These are phyloP conservation scores for Erysimum pusillum DNA, from an alignment of 441 rosid species.

Conservation along the genomic window DNA sequence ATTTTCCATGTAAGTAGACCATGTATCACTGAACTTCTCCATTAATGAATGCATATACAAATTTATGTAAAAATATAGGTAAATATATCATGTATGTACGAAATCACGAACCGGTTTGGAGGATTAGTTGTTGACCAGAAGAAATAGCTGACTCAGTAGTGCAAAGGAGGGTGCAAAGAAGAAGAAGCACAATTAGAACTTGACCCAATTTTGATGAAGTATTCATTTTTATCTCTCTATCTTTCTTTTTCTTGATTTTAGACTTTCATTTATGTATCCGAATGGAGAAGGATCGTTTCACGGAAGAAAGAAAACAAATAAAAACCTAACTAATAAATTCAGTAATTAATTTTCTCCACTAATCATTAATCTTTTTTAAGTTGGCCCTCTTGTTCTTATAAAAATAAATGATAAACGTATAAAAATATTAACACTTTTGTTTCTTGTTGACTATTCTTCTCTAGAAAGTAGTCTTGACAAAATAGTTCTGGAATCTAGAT, in stretches of 20 bases:
- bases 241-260: not conserved
- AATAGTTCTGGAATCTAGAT: not conserved
- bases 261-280: not conserved
- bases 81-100: not conserved
- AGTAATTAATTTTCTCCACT: not conserved
- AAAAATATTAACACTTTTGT: too few species aligned
- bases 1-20: too few species aligned
- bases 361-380: not conserved
- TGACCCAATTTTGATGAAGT: not conserved
- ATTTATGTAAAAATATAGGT: not conserved
- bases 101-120: conserved; percentile 2
- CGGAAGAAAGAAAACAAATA: not conserved
- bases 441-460: too few species aligned
- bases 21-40: not conserved
- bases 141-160: not conserved
- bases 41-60: not conserved
- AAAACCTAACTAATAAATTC: not conserved
- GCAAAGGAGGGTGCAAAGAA: not conserved
- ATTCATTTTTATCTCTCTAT: not conserved
- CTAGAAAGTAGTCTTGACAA: not conserved
- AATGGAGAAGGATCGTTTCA: not conserved
- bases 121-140: not conserved
- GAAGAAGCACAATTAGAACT: not conserved
- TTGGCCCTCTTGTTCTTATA: not conserved
- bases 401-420: not conserved